A percentile compares a stretch with the other conserved stretches of the same genome.
Evolutionary conservation across 2,329 filamentous ascomycete species (phyloP).

Genomic region (Incumbomyces delicatus): DNA sequence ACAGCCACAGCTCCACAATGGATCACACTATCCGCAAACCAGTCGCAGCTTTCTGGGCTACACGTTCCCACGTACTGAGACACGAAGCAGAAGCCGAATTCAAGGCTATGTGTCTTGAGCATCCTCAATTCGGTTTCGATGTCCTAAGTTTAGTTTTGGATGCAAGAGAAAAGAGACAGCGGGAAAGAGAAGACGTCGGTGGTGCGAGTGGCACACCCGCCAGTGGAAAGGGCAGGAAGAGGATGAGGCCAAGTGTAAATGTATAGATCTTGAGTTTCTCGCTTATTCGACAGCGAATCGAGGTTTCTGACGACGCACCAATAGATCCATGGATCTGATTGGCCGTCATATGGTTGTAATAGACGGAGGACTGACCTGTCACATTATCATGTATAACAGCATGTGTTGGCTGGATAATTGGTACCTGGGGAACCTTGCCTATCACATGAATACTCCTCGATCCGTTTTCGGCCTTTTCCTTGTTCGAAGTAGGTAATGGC

Average conservation of each 20-base stretch:
- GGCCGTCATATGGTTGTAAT: no score
- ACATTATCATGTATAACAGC: no score
- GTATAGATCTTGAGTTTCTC: slow-evolving; percentile 8
- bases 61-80: slow-evolving; percentile 66
- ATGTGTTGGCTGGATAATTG: no score
- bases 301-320: no score
- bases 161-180: slow-evolving; percentile 33
- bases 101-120: slow-evolving; percentile 73
- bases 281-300: no score
- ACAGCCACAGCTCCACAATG: slow-evolving; percentile 60
- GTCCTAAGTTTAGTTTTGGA: slow-evolving; percentile 56
- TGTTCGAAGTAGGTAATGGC: no score
- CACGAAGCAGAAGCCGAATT: slow-evolving; percentile 82
- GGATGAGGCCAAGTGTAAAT: slow-evolving; percentile 22
- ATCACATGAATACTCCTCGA: no score
- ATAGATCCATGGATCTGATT: no score
- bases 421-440: no score
- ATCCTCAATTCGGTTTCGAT: slow-evolving; percentile 86
- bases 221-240: slow-evolving; percentile 30
- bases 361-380: no score
- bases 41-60: slow-evolving; percentile 85
- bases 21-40: slow-evolving; percentile 69
- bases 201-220: slow-evolving; percentile 17
- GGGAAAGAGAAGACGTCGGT: slow-evolving; percentile 29
- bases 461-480: no score